Conservation (phyloP, 179 eudicot species). For the Heliamphora pulchella region DNA sequence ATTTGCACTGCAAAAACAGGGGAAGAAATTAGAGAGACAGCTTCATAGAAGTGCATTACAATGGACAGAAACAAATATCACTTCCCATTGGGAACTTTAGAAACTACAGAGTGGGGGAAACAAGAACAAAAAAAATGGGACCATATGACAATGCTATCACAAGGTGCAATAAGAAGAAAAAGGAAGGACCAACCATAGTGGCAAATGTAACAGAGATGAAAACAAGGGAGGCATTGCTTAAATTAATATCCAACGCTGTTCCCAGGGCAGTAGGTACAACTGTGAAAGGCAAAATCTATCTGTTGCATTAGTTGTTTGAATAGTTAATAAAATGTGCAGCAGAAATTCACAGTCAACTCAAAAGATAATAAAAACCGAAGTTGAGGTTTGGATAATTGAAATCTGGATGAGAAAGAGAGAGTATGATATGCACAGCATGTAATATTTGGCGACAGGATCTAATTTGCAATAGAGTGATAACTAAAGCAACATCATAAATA, state of each 20-base stretch:
- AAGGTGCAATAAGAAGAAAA: not conserved
- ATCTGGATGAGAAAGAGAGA: constrained; percentile 3
- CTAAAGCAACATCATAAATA: not conserved
- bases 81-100: not conserved
- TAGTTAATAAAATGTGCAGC: constrained; percentile 42
- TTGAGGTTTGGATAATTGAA: not conserved
- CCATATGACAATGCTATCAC: not conserved
- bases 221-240: constrained; percentile 98
- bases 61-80: not conserved
- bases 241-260: constrained; percentile 85
- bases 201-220: constrained; percentile 98
- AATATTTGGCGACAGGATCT: not conserved
- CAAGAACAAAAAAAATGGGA: not conserved
- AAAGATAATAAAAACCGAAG: not conserved
- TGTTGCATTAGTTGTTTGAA: constrained; percentile 74
- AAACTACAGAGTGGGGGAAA: not conserved
- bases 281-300: constrained; percentile 84
- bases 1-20: constrained; percentile 79
- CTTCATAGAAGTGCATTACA: not conserved
- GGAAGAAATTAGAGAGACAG: constrained; percentile 6
- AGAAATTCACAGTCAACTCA: not conserved
- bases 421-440: not conserved
- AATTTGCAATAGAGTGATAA: not conserved
- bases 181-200: constrained; percentile 71
- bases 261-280: constrained; percentile 97